These are phyloP conservation scores for Chionographis japonica DNA, from an alignment of 106 monocot genomes.

Conservation along the genomic window DNA sequence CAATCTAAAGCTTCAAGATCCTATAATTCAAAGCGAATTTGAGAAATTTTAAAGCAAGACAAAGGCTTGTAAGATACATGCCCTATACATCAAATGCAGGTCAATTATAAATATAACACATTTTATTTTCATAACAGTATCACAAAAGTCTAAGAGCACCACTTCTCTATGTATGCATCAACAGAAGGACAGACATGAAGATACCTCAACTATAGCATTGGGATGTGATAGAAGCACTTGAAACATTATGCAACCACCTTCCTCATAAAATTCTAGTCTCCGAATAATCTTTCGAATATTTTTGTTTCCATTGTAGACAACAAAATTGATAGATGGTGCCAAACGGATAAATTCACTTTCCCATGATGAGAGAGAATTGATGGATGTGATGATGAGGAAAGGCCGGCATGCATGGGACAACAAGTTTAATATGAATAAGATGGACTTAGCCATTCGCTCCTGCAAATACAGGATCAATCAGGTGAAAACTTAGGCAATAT, in stretches of 20 bases:
- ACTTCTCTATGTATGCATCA: too few relatives aligned
- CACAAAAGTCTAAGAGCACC: too few relatives aligned
- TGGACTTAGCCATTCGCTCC: conserved; percentile 58
- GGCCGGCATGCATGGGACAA: conserved; percentile 32
- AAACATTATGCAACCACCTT: conserved; percentile 60
- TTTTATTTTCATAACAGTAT: too few relatives aligned
- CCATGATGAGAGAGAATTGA: conserved; percentile 49
- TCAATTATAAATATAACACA: background rate
- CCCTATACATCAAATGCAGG: background rate
- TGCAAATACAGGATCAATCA: conserved; percentile 17
- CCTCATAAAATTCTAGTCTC: conserved; percentile 54
- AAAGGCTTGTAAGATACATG: too few relatives aligned
- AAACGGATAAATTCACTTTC: conserved; percentile 46
- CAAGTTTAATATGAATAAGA: conserved; percentile 43
- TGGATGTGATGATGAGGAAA: conserved; percentile 48
- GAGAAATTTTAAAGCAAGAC: background rate
- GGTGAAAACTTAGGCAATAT: too few relatives aligned
- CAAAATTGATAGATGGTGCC: conserved; percentile 54
- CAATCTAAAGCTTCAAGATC: conserved; percentile 44
- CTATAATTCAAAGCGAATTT: conserved; percentile 18
- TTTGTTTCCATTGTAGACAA: conserved; percentile 50
- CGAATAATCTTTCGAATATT: conserved; percentile 44
- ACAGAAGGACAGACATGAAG: background rate
- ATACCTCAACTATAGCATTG: conserved; percentile 34
- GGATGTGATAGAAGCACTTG: conserved; percentile 64